Percentiles rank a stretch among this genome's conserved stretches.
phyloP scores from a whole-genome alignment of 768 basidiomycete species.

The Strobilomyces echinocephalus region DNA sequence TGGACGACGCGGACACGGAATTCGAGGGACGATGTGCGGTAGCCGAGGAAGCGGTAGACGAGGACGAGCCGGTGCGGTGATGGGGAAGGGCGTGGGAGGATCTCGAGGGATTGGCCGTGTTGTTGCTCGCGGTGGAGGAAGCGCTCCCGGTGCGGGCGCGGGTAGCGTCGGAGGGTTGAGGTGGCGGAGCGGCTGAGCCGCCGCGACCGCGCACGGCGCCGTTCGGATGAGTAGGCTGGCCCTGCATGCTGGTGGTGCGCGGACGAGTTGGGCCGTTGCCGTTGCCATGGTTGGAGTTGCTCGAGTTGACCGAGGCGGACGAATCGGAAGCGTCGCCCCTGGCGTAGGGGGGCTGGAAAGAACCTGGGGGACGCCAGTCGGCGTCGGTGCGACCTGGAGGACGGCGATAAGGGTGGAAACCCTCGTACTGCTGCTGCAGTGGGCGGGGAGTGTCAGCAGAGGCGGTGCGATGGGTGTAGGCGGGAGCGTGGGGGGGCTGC shows the following conservation, averaged over 20 bases:
- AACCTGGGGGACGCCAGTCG: slow-evolving; percentile 48
- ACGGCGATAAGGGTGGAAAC: slow-evolving; percentile 80
- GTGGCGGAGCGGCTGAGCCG: slow-evolving; percentile 30
- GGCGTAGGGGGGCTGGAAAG: slow-evolving; percentile 73
- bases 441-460: slow-evolving; percentile 26
- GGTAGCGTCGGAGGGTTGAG: slow-evolving; percentile 23
- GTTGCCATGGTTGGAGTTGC: slow-evolving; percentile 32
- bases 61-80: slow-evolving; percentile 31
- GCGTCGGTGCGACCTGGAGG: slow-evolving; percentile 37
- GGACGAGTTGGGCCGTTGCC: slow-evolving; percentile 39
- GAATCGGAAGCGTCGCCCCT: slow-evolving; percentile 78
- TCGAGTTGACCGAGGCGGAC: slow-evolving; percentile 72
- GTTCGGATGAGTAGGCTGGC: slow-evolving; percentile 46
- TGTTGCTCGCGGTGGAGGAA: slow-evolving; percentile 21
- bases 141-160: slow-evolving; percentile 30
- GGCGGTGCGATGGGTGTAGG: slow-evolving; percentile 36
- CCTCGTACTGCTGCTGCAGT: slow-evolving; percentile 38
- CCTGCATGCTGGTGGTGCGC: slow-evolving; percentile 69
- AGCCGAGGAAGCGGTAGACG: slow-evolving; percentile 21
- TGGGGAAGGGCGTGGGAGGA: slow-evolving; percentile 27
- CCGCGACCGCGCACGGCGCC: slow-evolving; percentile 36
- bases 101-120: slow-evolving; percentile 7
- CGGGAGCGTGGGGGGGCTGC: slow-evolving; percentile 31
- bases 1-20: slow-evolving; percentile 27
- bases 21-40: slow-evolving; percentile 23